Base-by-base conservation (phyloP, 2,329 filamentous ascomycete species). In the Mollisiaceae sp. region DNA sequence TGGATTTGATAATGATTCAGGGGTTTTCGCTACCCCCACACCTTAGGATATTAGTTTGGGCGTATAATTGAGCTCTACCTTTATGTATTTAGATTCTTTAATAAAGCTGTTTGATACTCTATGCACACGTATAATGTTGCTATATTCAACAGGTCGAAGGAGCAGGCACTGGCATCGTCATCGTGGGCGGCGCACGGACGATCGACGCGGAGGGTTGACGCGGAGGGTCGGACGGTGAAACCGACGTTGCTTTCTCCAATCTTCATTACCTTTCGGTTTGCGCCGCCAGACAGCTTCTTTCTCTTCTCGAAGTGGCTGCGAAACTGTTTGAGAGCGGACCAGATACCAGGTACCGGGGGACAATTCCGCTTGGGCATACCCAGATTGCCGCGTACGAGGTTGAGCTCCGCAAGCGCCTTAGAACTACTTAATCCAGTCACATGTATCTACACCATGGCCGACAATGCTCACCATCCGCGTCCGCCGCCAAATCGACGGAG, bases 391-490 rank as follows among this genome's bases (percentile, higher is more conserved):
- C 24, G 24, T 52, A 32, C 50, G 32, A 66, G 55, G 62, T 62
- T 69, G 58, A 65, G 66, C 59, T 68, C 65, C 61, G 60, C 63
- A 62, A 68, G 65, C 59, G 57, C 45, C 57, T 70, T 62, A 67
- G 60, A 63, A 50, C n/a, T n/a, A n/a, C n/a, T 39, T 18, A 45
- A 45, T 45, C 43, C 43, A 45, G 43, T 45, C n/a, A 45, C 66
- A 68, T 63, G n/a, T n/a, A n/a, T n/a, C n/a, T n/a, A 45, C 66
- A 68, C 65, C 65, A 72, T 72, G 70, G 62, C 69, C 64, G 70
- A 71, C 58, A 69, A 69, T 71, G 67, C 67, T 68, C 69, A 69
- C 65, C 71, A 64, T 68, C 65, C 66, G 63, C 72, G 70, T 63
- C 68, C 72, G 61, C 72, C 65, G 39, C 67, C 57, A 56, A 69